Percentiles rank a stretch among this genome's conserved stretches.
phyloP scores from a whole-genome alignment of 805 yeast species.

The Cyberlindnera lachancei region DNA sequence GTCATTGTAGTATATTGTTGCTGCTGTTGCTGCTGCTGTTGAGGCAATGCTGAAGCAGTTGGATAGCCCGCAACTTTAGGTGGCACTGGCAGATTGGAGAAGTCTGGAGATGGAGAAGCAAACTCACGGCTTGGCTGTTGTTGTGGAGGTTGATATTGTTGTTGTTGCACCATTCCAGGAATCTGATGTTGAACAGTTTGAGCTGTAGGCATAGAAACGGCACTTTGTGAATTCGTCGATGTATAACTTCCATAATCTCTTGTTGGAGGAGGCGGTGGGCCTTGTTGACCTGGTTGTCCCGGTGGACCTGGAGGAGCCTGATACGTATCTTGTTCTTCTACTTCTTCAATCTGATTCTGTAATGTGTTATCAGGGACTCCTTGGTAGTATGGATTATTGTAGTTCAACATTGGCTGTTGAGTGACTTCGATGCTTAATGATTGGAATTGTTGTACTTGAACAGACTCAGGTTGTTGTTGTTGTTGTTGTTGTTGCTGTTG shows the following conservation, averaged over 20 bases:
- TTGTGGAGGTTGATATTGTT: background rate
- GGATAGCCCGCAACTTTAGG: constrained; percentile 6
- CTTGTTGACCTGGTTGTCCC: background rate
- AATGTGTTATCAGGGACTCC: constrained; percentile 1
- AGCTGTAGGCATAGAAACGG: background rate
- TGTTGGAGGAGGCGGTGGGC: too few relatives aligned
- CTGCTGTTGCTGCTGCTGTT: background rate
- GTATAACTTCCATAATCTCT: too few relatives aligned
- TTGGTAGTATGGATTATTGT: constrained; percentile 15
- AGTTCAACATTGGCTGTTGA: constrained; percentile 5
- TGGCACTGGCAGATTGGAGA: constrained; percentile 16
- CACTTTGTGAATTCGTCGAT: too few relatives aligned
- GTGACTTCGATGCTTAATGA: background rate
- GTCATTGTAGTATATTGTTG: too few relatives aligned
- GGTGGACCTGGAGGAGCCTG: constrained; percentile 1
- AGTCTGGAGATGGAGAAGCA: constrained; percentile 16
- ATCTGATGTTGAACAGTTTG: background rate
- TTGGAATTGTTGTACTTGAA: background rate
- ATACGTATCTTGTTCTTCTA: too few relatives aligned
- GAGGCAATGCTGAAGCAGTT: background rate
- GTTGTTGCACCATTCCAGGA: background rate
- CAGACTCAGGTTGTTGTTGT: constrained; percentile 2
- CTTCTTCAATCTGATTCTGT: too few relatives aligned
- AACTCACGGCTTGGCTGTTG: constrained; percentile 1
- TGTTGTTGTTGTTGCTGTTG: constrained; percentile 1